Conservation (phyloP, 768 basidiomycete species). For the Fomitopsis serialis region DNA sequence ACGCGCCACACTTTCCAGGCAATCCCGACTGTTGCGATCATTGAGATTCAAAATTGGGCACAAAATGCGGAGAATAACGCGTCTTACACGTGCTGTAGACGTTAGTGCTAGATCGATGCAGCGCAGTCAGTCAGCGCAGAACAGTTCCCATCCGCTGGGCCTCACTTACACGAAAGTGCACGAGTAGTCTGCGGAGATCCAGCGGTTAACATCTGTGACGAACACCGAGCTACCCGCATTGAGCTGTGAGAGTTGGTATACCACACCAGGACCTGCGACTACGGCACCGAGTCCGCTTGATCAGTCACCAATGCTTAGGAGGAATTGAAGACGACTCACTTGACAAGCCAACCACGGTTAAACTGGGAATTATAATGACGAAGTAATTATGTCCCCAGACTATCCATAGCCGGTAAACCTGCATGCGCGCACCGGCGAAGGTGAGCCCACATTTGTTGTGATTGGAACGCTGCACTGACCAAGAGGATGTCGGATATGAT, state of each 20-base stretch:
- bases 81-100: not conserved
- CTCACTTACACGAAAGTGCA: not conserved
- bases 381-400: not conserved
- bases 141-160: not conserved
- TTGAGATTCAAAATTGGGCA: too few species aligned
- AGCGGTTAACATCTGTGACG: not conserved
- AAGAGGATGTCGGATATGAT: not conserved
- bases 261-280: not conserved
- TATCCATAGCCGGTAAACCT: not conserved
- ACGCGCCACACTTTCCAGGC: not conserved
- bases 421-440: not conserved
- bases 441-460: not conserved
- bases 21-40: not conserved
- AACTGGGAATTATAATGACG: not conserved
- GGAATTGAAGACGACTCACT: not conserved
- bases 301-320: not conserved
- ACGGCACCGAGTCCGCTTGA: not conserved
- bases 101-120: not conserved
- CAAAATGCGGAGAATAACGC: too few species aligned
- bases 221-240: not conserved
- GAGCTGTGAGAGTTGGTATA: not conserved
- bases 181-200: conserved; percentile 1
- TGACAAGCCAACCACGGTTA: not conserved
- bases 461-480: not conserved
- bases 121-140: not conserved